Evolutionary conservation across 1,284 basidiomycete genomes (phyloP).

Genomic region (Wallemia mellicola): DNA sequence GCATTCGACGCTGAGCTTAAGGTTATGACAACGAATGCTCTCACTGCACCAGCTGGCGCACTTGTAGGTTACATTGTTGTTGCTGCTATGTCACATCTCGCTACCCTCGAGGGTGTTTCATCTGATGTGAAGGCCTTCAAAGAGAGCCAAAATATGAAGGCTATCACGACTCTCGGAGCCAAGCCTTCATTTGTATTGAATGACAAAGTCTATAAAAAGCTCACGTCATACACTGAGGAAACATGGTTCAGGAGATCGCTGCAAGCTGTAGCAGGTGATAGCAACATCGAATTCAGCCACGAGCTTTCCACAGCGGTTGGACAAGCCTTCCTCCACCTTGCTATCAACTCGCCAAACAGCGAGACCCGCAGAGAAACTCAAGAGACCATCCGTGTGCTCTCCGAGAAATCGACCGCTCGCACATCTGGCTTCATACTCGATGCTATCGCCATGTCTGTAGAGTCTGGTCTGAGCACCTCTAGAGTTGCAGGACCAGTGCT

Average conservation of each 20-base stretch:
- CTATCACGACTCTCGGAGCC: slow-evolving; percentile 11
- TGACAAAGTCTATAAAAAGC: slow-evolving; percentile 56
- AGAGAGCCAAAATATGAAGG: not conserved
- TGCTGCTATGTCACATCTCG: slow-evolving; percentile 21
- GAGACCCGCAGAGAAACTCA: slow-evolving; percentile 25
- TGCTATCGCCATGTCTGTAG: slow-evolving; percentile 22
- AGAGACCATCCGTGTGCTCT: slow-evolving; percentile 16
- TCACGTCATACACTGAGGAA: slow-evolving; percentile 33
- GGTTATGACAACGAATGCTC: slow-evolving; percentile 26
- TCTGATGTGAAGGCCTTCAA: not conserved
- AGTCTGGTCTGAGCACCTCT: slow-evolving; percentile 3
- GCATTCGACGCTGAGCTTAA: slow-evolving; percentile 41
- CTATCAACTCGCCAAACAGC: slow-evolving; percentile 25
- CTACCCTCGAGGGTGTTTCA: not conserved
- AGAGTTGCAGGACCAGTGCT: not conserved
- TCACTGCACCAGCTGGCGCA: slow-evolving; percentile 29
- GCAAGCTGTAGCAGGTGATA: slow-evolving; percentile 25
- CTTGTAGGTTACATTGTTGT: slow-evolving; percentile 55
- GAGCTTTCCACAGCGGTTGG: slow-evolving; percentile 33
- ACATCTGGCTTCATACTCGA: slow-evolving; percentile 26
- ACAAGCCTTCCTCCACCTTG: slow-evolving; percentile 32
- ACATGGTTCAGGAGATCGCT: slow-evolving; percentile 44
- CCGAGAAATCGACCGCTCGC: slow-evolving; percentile 18
- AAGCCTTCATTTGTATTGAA: slow-evolving; percentile 63
- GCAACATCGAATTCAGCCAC: slow-evolving; percentile 27